A percentile compares a stretch with the other conserved stretches of the same genome.
Evolutionary conservation across 257 asterid species (phyloP).

Genomic region (Orobanche coerulescens): DNA sequence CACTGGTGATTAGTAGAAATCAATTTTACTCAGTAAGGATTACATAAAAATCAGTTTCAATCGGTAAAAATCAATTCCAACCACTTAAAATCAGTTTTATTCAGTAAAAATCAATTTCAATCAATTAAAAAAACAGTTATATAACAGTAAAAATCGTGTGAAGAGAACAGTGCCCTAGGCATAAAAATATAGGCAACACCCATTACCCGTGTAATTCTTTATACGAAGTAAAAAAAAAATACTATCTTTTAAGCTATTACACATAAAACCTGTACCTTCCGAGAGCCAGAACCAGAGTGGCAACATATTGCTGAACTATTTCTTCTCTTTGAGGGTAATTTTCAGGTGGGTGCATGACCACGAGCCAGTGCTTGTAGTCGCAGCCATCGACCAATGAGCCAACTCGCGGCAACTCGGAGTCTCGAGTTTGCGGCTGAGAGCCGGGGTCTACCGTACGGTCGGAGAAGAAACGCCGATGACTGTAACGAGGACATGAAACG

Average conservation of each 20-base stretch:
- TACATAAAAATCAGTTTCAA: no score
- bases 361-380: conserved; percentile 43
- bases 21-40: no score
- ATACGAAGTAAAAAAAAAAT: not conserved
- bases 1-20: no score
- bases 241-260: not conserved
- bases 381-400: conserved; percentile 31
- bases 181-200: not conserved
- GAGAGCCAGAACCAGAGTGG: conserved; percentile 31
- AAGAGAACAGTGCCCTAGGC: no score
- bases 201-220: not conserved
- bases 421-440: conserved; percentile 16
- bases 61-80: no score
- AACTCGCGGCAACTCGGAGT: conserved; percentile 28
- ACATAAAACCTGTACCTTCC: conserved; percentile 23
- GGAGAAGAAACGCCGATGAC: conserved; percentile 17
- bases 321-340: conserved; percentile 33
- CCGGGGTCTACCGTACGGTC: not conserved
- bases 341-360: conserved; percentile 36
- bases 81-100: no score
- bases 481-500: not conserved
- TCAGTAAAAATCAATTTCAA: no score
- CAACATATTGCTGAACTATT: conserved; percentile 24
- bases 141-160: no score
- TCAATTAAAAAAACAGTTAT: no score